Percentiles rank a stretch among this genome's conserved stretches.
phyloP scores from a whole-genome alignment of 345 rosid genomes.

The Populus euphratica region DNA sequence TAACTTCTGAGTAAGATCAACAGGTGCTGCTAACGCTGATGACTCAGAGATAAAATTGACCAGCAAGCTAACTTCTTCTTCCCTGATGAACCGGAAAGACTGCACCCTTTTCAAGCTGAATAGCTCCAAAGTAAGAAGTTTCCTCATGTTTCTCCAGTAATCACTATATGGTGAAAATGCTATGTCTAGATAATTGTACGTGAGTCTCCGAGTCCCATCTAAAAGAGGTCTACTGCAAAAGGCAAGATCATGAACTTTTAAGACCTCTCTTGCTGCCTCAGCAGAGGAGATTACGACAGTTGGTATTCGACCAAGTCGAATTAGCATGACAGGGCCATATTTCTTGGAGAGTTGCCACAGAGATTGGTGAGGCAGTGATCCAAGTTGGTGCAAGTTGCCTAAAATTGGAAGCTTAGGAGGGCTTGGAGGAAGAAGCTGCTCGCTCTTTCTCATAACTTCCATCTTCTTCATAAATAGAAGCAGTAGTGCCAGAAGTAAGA shows the following conservation, averaged over 20 bases:
- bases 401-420: no score
- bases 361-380: no score
- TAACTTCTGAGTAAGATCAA: constrained; percentile 11
- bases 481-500: no score
- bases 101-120: constrained; percentile 21
- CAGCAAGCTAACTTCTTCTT: constrained; percentile 1
- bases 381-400: no score
- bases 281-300: constrained; percentile 18
- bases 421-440: background rate
- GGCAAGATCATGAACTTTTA: constrained; percentile 17
- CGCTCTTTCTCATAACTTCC: background rate
- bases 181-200: constrained; percentile 17
- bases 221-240: constrained; percentile 14
- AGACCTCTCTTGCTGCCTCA: constrained; percentile 22
- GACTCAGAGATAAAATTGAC: constrained; percentile 10
- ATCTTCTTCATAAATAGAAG: background rate
- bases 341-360: no score
- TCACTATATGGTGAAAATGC: constrained; percentile 20
- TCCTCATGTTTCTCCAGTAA: constrained; percentile 20
- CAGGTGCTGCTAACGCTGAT: background rate
- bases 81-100: constrained; percentile 8
- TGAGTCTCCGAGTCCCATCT: constrained; percentile 1
- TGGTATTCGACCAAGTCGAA: background rate
- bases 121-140: background rate
- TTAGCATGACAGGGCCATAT: no score